phyloP scores from a whole-genome alignment of 2,329 filamentous ascomycete species.

The Harringtonia aguacate region DNA sequence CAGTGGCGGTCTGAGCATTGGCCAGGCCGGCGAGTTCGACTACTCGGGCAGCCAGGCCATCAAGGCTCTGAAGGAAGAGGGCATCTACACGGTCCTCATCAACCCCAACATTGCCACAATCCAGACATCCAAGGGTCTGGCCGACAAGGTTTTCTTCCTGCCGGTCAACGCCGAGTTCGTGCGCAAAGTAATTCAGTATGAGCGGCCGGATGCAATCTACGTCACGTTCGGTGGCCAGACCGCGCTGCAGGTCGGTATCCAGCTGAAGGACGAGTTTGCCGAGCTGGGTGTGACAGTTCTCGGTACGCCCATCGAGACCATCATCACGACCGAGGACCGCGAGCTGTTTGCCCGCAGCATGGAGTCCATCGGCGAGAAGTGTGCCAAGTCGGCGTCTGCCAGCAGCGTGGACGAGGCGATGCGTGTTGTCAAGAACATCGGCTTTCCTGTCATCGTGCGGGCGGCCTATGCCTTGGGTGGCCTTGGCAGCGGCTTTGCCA shows the following conservation, averaged over 20 bases:
- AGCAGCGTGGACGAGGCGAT: conserved; percentile 82
- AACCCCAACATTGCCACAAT: conserved; percentile 99
- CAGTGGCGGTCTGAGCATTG: conserved; percentile 91
- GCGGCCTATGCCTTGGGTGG: conserved; percentile 94
- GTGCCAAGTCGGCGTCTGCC: conserved; percentile 91
- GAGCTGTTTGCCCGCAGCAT: conserved; percentile 96
- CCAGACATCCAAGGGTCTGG: conserved; percentile 93
- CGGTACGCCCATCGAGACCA: conserved; percentile 93
- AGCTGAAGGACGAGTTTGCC: conserved; percentile 96
- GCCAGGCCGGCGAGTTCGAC: conserved; percentile 96
- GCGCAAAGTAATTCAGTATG: conserved; percentile 91
- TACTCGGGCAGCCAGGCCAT: conserved; percentile 98
- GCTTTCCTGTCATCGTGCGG: conserved; percentile 93
- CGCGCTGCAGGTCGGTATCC: conserved; percentile 89
- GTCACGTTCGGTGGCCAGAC: conserved; percentile 97
- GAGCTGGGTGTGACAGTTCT: conserved; percentile 84
- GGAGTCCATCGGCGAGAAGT: conserved; percentile 97
- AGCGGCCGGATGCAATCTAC: conserved; percentile 93
- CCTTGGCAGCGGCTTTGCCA: conserved; percentile 88
- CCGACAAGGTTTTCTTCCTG: conserved; percentile 97
- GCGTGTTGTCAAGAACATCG: conserved; percentile 78
- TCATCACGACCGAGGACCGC: conserved; percentile 96
- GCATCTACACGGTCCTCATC: conserved; percentile 95
- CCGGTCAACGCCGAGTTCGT: conserved; percentile 96
- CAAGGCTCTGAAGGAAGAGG: conserved; percentile 95